Base-by-base conservation (phyloP, 2,329 filamentous ascomycete species). In the Aulographum hederae region DNA sequence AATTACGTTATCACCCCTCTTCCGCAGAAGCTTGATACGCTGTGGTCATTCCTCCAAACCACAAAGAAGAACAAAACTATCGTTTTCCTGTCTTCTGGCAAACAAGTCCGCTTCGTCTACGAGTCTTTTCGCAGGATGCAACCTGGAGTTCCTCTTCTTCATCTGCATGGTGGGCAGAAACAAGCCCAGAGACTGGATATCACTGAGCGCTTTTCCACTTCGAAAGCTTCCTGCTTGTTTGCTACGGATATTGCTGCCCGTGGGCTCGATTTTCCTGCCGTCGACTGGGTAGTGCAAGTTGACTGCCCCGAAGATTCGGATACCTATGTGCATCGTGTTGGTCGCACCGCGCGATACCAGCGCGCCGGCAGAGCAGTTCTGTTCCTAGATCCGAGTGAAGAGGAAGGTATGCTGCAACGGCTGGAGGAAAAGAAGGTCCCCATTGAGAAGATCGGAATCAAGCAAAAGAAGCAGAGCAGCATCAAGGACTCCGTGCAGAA, bases 201-300 rank as follows among this genome's bases (percentile, higher is more conserved):
- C 25, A 92, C 85, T 0, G 68, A 69, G 4, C 75, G 78, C 32
- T 98, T 94, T 51, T 74, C 79, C 0, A 63, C 73, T 1, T 71
- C 85, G 2, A 82, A 89, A 46, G 66, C 80, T 34, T 77, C 81
- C 1, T 94, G 89, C 47, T 65, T 98, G 0, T 93, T 98, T 49
- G 82, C 89, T 2, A 98, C 89, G 0, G 89, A 98, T 48, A 82
- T 98, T 4, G 84, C 91, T 3, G 89, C 89, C 0, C 70, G 89
- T 52, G 89, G 89, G 39, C 68, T 98, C 10, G 89, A 98, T 52
- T 95, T 98, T 48, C 89, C 89, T 0, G 77, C 84, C 3, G 89
- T 98, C 0, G 89, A 98, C 51, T 98, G 89, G 78, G 89, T 98
- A 4, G 82, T 98, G n/a, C 89, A 98, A 50, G 67, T 81, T n/a